Base-by-base conservation (phyloP, 768 basidiomycete genomes). In the Collybia sp. region DNA sequence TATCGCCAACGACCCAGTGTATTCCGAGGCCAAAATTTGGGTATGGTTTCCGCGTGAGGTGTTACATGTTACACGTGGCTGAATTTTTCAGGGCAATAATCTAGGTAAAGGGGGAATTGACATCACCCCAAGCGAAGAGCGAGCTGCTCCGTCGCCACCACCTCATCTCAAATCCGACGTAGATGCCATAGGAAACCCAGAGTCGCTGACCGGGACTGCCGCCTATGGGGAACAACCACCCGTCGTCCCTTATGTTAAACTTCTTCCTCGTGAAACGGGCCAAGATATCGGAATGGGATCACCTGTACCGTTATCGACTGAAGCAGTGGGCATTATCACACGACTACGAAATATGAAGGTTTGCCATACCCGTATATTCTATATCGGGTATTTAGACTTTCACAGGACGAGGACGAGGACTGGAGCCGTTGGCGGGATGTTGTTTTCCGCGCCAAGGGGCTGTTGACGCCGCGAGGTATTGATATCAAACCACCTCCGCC, bases 1-100 rank as follows among this genome's bases (percentile, higher is more conserved):
- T 0, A 93, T 99, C 51, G 89, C 91, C 10, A 98, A 99, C 60
- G 96, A 98, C 54, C 90, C 93, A 2, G 77, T 98, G 2, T 99
- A 99, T 64, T 85, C 87, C 13, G 86, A 88, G 48, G 69, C 71
- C 30, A 76, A 74, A 34, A 88, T 89, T 43, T 91, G 88, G 88
- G 88, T 82, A 54, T 34, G 59, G 54, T 12, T n/a, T 20, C 25
- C 34, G 30, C 67, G 59, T 17, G 32, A n/a, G 19, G 17, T 31
- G 17, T 49, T 42, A 37, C 32, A 34, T 49, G 17, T 49, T 42
- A 37, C 32, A 34, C 48, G 40, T 13, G 15, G 33, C 37, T 30
- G 31, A 49, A 18, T 42, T 17, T 52, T 12, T 45, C 41, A 88
- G 91, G 92, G 92, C 30, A 63, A 71, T 19, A 76, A 78, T 13